These are phyloP conservation scores for Ascoidea asiatica DNA, from an alignment of 805 yeast species.

Conservation along the genomic window DNA sequence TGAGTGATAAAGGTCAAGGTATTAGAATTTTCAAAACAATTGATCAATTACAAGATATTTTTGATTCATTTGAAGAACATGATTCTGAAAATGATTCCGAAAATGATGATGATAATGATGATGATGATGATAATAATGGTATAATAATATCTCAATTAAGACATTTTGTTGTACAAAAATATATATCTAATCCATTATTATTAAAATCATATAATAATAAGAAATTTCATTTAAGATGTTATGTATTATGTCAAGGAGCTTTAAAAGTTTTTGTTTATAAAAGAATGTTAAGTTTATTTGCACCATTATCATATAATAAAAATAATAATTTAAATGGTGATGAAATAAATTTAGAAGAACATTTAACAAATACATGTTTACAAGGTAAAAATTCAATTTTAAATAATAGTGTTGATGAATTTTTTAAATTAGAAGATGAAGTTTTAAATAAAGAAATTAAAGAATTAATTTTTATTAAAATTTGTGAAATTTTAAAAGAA, in stretches of 20 bases:
- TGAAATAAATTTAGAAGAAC: constrained; percentile 45
- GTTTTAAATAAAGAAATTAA: constrained; percentile 27
- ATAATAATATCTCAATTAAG: constrained; percentile 78
- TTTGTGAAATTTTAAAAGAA: constrained; percentile 53
- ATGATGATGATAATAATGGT: constrained; percentile 33
- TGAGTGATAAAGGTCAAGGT: constrained; percentile 97
- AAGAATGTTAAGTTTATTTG: constrained; percentile 73
- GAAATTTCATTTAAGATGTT: constrained; percentile 84
- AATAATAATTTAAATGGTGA: constrained; percentile 19
- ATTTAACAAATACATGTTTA: constrained; percentile 87
- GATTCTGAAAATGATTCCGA: constrained; percentile 48
- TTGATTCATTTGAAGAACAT: constrained; percentile 78
- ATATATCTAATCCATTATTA: constrained; percentile 55
- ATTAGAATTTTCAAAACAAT: constrained; percentile 69
- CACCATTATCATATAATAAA: constrained; percentile 34
- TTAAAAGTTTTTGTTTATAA: constrained; percentile 68
- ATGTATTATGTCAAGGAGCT: constrained; percentile 65
- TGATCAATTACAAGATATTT: constrained; percentile 69
- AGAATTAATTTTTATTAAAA: constrained; percentile 32
- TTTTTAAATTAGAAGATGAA: constrained; percentile 31
- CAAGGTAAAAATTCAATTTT: constrained; percentile 38
- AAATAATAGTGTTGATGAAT: constrained; percentile 42
- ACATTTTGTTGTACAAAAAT: constrained; percentile 84
- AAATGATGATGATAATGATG: constrained; percentile 23
- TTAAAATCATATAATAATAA: constrained; percentile 43